Conservation (phyloP, 441 rosid species). For the Metrosideros polymorpha region DNA sequence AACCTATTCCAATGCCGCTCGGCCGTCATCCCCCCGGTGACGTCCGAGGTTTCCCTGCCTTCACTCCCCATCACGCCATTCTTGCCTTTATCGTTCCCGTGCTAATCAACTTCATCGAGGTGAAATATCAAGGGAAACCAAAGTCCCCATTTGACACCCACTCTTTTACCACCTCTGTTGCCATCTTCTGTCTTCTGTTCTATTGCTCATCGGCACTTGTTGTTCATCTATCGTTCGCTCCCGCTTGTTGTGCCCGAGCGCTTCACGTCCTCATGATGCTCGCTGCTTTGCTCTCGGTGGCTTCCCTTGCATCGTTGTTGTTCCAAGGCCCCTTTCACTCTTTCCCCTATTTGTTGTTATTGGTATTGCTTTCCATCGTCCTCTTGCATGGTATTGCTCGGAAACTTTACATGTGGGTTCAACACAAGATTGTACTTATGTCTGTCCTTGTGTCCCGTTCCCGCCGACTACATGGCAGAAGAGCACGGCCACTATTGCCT, state of each 20-base stretch:
- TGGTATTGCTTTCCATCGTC: fast-evolving
- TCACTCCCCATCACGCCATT: not conserved
- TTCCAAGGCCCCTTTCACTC: not conserved
- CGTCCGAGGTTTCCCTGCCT: no score
- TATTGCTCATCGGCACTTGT: not conserved
- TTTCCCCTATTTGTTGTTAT: not conserved
- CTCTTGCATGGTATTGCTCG: not conserved
- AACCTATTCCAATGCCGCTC: not conserved
- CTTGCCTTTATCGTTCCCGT: not conserved
- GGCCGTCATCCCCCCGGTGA: no score
- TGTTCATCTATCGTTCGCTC: not conserved
- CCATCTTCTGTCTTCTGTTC: not conserved
- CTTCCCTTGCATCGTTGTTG: not conserved
- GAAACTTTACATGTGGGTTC: not conserved
- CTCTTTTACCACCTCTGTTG: not conserved
- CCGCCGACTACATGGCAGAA: not conserved
- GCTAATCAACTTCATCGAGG: not conserved
- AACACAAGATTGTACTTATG: not conserved
- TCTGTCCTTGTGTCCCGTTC: not conserved
- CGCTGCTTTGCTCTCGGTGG: not conserved
- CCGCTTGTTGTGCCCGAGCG: not conserved
- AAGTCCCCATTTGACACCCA: not conserved
- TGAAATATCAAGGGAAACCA: not conserved
- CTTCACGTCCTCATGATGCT: not conserved
- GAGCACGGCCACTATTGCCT: not conserved